A percentile compares a stretch with the other conserved stretches of the same genome.
Conservation (phyloP, 768 basidiomycete genomes). For the Psilocybe subaeruginosa region DNA sequence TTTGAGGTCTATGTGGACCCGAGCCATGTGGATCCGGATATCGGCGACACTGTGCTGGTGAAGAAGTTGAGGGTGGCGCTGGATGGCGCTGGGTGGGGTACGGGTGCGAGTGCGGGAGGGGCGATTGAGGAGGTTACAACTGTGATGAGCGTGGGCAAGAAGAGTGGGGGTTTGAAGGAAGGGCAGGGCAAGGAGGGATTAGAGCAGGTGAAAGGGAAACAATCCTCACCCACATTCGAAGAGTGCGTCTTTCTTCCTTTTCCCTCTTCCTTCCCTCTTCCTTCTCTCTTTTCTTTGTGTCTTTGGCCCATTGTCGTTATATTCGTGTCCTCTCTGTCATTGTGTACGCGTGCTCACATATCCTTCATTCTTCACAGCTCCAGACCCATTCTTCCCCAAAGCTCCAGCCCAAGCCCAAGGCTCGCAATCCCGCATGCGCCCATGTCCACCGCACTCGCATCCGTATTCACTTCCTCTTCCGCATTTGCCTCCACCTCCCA, state of each 20-base stretch:
- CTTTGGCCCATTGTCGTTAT: neutral
- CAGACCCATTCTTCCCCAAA: constrained; percentile 36
- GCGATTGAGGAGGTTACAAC: constrained; percentile 57
- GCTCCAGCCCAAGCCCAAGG: constrained; percentile 21
- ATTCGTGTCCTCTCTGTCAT: constrained; percentile 28
- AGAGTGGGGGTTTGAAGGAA: constrained; percentile 19
- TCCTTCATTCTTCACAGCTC: constrained; percentile 2
- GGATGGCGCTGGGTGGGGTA: constrained; percentile 58
- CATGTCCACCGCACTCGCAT: neutral
- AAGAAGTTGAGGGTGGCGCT: constrained; percentile 72
- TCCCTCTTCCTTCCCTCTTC: no score
- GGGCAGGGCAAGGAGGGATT: constrained; percentile 19
- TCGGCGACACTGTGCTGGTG: constrained; percentile 71
- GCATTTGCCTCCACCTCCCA: neutral
- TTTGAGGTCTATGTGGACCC: constrained; percentile 77
- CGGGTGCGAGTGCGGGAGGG: constrained; percentile 4
- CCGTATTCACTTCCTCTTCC: neutral
- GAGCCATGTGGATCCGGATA: constrained; percentile 56
- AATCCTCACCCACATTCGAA: constrained; percentile 39
- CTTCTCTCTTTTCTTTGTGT: neutral
- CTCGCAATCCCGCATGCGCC: constrained; percentile 39
- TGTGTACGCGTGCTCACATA: no score
- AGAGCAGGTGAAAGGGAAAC: constrained; percentile 37
- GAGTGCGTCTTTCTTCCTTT: constrained; percentile 29
- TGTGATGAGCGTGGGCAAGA: constrained; percentile 31